These are phyloP conservation scores for Penicillium corylophilum DNA, from an alignment of 2,329 filamentous ascomycete species.

Conservation along the genomic window DNA sequence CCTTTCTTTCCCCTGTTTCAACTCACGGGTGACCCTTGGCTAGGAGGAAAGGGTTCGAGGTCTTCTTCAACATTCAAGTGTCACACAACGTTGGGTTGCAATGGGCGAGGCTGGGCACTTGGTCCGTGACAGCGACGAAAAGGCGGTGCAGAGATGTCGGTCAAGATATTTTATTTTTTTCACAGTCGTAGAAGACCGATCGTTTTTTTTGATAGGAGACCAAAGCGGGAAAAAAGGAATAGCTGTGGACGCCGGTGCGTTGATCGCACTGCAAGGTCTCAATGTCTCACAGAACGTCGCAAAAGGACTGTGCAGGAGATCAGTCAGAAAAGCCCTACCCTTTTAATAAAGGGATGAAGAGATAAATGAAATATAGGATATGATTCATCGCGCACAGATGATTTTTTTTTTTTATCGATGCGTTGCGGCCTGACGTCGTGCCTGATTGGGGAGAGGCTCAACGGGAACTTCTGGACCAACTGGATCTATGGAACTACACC, in stretches of 20 bases:
- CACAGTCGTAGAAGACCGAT: conserved; percentile 9
- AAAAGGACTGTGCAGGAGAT: conserved; percentile 27
- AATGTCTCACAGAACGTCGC: conserved; percentile 20
- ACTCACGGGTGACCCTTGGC: background rate
- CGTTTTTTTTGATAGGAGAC: conserved; percentile 12
- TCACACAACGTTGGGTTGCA: conserved; percentile 27
- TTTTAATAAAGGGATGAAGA: conserved; percentile 1
- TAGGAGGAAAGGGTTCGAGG: conserved; percentile 3
- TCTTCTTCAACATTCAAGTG: conserved; percentile 15
- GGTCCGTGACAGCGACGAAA: conserved; percentile 19
- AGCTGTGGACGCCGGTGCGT: conserved; percentile 14
- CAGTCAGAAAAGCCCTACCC: conserved; percentile 7
- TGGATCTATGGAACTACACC: background rate
- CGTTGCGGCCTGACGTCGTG: conserved; percentile 29
- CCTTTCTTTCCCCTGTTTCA: background rate
- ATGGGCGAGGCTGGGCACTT: conserved; percentile 24
- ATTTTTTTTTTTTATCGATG: conserved; percentile 14
- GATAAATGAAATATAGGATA: conserved; percentile 6
- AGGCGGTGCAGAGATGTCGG: conserved; percentile 22
- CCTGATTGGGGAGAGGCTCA: conserved; percentile 22
- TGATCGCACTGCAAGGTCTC: conserved; percentile 24
- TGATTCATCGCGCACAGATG: conserved; percentile 25
- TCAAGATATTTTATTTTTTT: conserved; percentile 7
- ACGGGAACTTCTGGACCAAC: background rate
- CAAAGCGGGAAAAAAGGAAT: conserved; percentile 2